Evolutionary conservation across 257 asterid species (phyloP), one percentile per base, ranked within the genome.

Genomic region (Craterostigma plantagineum): DNA sequence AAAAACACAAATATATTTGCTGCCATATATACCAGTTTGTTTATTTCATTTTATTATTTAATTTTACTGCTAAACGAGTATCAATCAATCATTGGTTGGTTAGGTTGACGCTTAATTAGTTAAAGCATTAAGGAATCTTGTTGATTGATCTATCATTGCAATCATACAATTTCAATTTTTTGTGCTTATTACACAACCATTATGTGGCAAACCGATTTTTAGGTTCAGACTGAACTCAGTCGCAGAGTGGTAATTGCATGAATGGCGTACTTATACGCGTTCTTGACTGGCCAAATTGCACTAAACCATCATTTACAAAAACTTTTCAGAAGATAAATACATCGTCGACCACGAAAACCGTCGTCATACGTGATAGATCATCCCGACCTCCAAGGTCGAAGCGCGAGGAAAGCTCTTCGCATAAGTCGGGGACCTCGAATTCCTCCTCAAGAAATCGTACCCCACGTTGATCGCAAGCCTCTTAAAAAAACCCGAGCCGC

Each of bases 341-440:
- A 39, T 14, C 50, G 13, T n/a, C 45, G 9, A 46, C 14, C 38
- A 51, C 17, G 33, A 48, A 23, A 2, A 36, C 40, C 3, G 14
- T 9, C 14, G 8, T 81, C 71, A 86, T n/a, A 86, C 96, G 55
- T 63, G 92, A 69, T 79, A 87, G 18, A 87, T 45, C 97, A 81
- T 87, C 0, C 95, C 97, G 39, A 87, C 97, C 72, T 87, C 93
- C 39, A 87, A 63, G 3, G 97, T 82, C 4, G 97, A 79, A 0
- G 93, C 97, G 0, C 75, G 73, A 23, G 93, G 92, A 43, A 86
- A 81, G 46, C 82, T 81, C 52, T 73, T 53, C 3, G 75, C 90
- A 54, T 78, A 76, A 0, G 93, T 74, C n/a, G 94, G 82, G 7
- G 70, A 72, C 12, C 95, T 52, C 9, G 90, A 68, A 45, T 87